phyloP scores from a whole-genome alignment of 306 rosid genomes.

The Cotoneaster glaucophyllus region DNA sequence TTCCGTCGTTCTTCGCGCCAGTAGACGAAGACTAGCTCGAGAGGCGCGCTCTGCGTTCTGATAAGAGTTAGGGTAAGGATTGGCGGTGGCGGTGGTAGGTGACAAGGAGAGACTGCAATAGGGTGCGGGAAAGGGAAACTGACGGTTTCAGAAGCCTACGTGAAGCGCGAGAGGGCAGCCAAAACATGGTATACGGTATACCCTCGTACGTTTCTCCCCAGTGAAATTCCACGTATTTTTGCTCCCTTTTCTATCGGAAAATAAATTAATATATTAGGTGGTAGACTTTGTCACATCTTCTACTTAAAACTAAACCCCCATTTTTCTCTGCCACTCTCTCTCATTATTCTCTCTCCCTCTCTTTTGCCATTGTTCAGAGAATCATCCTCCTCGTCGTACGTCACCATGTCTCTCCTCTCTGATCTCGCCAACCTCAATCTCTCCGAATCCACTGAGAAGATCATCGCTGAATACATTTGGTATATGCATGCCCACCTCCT shows the following conservation, averaged over 20 bases:
- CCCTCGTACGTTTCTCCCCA: not conserved
- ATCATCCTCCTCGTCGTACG: not conserved
- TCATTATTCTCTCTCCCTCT: not conserved
- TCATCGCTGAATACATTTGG: slow-evolving; percentile 90
- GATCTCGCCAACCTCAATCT: slow-evolving; percentile 72
- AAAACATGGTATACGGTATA: not conserved
- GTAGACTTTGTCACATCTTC: not conserved
- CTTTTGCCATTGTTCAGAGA: not conserved
- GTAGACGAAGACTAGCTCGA: slow-evolving; percentile 48
- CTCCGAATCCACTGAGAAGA: slow-evolving; percentile 49
- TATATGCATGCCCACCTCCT: slow-evolving; percentile 7
- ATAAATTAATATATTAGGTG: not conserved
- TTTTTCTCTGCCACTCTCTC: not conserved
- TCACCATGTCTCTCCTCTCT: slow-evolving; percentile 42
- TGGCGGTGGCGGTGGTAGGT: slow-evolving; percentile 3
- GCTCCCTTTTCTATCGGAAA: not conserved
- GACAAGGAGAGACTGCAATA: slow-evolving; percentile 17
- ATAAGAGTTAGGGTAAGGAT: not conserved
- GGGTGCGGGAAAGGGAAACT: slow-evolving; percentile 10
- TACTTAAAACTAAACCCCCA: not conserved
- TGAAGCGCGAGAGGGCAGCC: slow-evolving; percentile 23
- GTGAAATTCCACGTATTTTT: not conserved
- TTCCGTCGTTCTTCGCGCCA: slow-evolving; percentile 27
- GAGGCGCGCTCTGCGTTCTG: slow-evolving; percentile 12
- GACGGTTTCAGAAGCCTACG: slow-evolving; percentile 34